Evolutionary conservation across 352 stramenopile genomes (phyloP), one percentile per base, ranked within the genome.

Genomic region (Pythium aristosporum): DNA sequence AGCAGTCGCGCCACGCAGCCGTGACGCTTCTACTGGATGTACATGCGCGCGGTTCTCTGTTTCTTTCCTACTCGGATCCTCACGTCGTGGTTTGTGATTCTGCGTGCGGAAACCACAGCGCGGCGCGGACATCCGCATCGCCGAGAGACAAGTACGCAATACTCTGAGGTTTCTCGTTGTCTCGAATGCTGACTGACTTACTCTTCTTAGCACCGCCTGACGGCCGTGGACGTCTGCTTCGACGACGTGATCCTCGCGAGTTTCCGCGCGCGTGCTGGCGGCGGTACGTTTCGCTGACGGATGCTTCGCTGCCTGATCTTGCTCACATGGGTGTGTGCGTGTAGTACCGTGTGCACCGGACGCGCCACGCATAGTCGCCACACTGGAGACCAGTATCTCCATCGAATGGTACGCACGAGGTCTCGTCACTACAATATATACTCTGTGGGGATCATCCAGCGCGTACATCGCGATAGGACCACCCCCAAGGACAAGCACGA

Each of bases 21-120:
- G 77, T 86, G 42, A 50, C 74, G 16, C 49, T 88, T 5, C 54
- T 92, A 8, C 61, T 92, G 5, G 67, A 90, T 75, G 82, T 87
- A 50, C 16, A 36, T 46, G 8, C 18, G 25, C 25, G 25, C 5
- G 7, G 11, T 20, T 52, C 16, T n/a, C 3, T 48, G 1, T 2
- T 34, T 10, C 20, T 52, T 20, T 52, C 20, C 7, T 48, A 11
- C 7, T n/a, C 7, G 42, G 25, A 23, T 23, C n/a, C 7, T 25
- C 10, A 48, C 42, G 42, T 58, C n/a, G 34, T n/a, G n/a, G 7
- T 48, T 2, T 48, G 42, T 23, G 15, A 51, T 0, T 57, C 13
- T 28, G 42, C n/a, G 3, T 30, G 25, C 25, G 25, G 3, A 30
- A 30, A 30, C 42, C n/a, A 23, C 53, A 91, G 79, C 75, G 80